Conservation (phyloP, 768 basidiomycete genomes). For the Suillus spraguei region DNA sequence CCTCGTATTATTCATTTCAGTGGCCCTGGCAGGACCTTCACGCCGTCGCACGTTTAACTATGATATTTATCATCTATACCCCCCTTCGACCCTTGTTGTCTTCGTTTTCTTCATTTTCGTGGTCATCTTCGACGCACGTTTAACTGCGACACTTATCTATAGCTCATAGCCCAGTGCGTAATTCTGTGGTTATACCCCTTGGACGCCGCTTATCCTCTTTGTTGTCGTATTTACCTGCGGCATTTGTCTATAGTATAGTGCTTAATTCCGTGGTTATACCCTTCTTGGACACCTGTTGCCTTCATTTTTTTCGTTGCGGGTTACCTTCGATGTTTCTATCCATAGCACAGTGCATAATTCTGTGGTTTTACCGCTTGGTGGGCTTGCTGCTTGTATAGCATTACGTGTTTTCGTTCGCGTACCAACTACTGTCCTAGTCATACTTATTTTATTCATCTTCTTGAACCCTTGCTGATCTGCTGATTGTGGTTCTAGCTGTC, state of each 20-base stretch:
- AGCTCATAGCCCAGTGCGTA: too few relatives aligned
- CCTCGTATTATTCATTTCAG: neutral
- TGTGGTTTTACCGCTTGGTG: too few relatives aligned
- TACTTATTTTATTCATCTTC: neutral
- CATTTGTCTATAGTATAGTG: too few relatives aligned
- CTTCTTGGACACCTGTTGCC: too few relatives aligned
- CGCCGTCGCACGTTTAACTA: neutral
- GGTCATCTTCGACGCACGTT: neutral
- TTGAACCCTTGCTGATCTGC: neutral
- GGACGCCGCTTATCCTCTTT: too few relatives aligned
- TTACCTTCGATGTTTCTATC: too few relatives aligned
- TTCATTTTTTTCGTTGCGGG: too few relatives aligned
- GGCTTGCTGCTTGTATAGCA: neutral
- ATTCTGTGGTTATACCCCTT: neutral
- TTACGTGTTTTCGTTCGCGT: neutral
- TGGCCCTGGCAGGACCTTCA: neutral
- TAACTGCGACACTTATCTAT: too few relatives aligned
- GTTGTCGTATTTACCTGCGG: too few relatives aligned
- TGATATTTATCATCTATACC: neutral
- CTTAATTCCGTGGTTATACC: too few relatives aligned
- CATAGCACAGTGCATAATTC: too few relatives aligned
- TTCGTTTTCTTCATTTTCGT: neutral
- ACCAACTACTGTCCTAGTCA: neutral
- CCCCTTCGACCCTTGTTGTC: neutral
- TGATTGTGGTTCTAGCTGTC: neutral